Percentiles rank a stretch among this genome's conserved stretches.
Conservation (phyloP, 345 rosid species). For the Salix caprea region DNA sequence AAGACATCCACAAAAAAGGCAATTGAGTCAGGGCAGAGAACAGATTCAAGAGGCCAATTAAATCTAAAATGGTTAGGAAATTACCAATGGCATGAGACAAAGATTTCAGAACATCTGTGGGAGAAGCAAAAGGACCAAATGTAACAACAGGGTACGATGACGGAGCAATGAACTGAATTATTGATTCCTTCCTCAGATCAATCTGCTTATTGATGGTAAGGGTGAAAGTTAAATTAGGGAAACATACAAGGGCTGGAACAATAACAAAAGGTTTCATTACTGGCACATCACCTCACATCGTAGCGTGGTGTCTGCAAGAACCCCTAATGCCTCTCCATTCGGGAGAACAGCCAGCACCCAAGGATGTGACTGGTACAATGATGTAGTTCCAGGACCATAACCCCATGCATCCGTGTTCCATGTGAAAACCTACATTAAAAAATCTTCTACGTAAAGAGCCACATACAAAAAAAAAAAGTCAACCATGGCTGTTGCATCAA, state of each 20-base stretch:
- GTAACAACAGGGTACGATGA: conserved; percentile 71
- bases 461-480: not conserved
- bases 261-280: not conserved
- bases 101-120: conserved; percentile 64
- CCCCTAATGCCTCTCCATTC: conserved; percentile 73
- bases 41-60: not conserved
- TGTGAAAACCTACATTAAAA: conserved; percentile 53
- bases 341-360: conserved; percentile 90
- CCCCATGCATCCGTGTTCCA: conserved; percentile 94
- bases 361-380: conserved; percentile 94
- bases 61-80: conserved; percentile 7
- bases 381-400: conserved; percentile 77
- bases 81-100: conserved; percentile 79
- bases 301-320: conserved; percentile 84
- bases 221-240: not conserved
- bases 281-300: conserved; percentile 68
- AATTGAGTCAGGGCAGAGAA: not conserved
- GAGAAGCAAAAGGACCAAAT: conserved; percentile 80
- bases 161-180: conserved; percentile 45
- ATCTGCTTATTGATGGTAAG: conserved; percentile 45
- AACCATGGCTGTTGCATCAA: not conserved
- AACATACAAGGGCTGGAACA: not conserved
- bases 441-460: not conserved
- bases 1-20: conserved; percentile 5
- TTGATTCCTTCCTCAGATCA: conserved; percentile 68